These are phyloP conservation scores for Endoconidiophora laricicola DNA, from an alignment of 2,329 filamentous ascomycete species.

Conservation along the genomic window DNA sequence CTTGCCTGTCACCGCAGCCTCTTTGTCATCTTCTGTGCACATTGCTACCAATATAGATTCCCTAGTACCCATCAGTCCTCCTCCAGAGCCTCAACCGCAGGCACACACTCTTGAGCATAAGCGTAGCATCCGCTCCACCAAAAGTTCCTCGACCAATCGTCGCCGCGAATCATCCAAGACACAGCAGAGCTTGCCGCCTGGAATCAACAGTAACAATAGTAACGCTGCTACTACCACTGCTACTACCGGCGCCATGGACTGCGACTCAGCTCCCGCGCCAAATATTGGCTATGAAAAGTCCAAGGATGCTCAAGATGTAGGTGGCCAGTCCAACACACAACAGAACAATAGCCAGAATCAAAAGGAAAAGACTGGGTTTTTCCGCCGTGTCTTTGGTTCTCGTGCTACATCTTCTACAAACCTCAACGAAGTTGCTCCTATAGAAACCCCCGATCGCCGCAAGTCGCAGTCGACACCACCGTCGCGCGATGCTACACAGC, in stretches of 20 bases:
- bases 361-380: conserved; percentile 73
- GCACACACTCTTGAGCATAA: conserved; percentile 39
- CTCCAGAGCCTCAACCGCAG: conserved; percentile 40
- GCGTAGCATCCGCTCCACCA: conserved; percentile 41
- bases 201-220: conserved; percentile 6
- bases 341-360: conserved; percentile 27
- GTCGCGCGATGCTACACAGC: conserved; percentile 29
- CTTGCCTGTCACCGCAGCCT: conserved; percentile 23
- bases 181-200: conserved; percentile 17
- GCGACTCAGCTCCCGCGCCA: conserved; percentile 40
- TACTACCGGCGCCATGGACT: conserved; percentile 21
- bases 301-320: conserved; percentile 31
- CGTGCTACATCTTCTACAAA: conserved; percentile 33
- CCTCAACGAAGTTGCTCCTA: conserved; percentile 16
- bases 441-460: conserved; percentile 18
- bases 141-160: conserved; percentile 19
- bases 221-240: conserved; percentile 7
- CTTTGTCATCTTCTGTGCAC: conserved; percentile 3
- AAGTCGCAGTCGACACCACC: conserved; percentile 27
- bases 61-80: conserved; percentile 21
- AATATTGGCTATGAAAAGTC: conserved; percentile 42
- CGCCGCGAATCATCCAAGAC: conserved; percentile 6
- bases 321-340: conserved; percentile 32
- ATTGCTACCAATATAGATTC: conserved; percentile 13
- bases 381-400: conserved; percentile 74